Evolutionary conservation across 2,329 filamentous ascomycete species (phyloP).

Genomic region (Colletotrichum limetticola): DNA sequence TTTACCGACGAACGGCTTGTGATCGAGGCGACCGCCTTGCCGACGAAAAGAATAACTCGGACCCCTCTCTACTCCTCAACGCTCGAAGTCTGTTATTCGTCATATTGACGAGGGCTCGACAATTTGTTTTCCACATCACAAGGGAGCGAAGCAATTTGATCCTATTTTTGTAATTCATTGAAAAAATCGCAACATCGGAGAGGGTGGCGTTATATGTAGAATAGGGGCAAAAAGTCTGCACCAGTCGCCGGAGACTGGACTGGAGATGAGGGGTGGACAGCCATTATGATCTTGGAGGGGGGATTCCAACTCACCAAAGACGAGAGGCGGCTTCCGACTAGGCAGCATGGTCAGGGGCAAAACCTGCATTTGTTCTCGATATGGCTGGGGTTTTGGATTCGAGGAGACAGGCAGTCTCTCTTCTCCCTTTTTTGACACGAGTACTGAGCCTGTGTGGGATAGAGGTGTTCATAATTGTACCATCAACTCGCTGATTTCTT

Average conservation of each 20-base stretch:
- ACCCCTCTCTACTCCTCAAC: constrained; percentile 34
- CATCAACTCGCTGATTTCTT: constrained; percentile 2
- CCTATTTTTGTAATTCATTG: constrained; percentile 22
- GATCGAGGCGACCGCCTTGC: not conserved
- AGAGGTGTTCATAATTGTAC: constrained; percentile 32
- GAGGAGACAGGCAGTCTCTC: constrained; percentile 11
- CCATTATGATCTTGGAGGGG: not conserved
- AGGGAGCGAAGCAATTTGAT: not conserved
- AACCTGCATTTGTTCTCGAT: not conserved
- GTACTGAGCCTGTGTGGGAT: constrained; percentile 24
- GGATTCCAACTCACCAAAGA: not conserved
- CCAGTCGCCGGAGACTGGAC: constrained; percentile 3
- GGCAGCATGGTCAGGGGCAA: not conserved
- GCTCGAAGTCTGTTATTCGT: not conserved
- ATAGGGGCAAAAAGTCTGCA: constrained; percentile 18
- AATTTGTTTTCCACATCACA: constrained; percentile 13
- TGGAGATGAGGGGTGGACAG: not conserved
- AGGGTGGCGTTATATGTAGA: constrained; percentile 34
- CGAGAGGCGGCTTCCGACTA: not conserved
- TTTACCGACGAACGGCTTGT: constrained; percentile 3
- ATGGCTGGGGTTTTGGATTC: not conserved
- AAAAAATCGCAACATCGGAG: constrained; percentile 10
- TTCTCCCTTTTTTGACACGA: constrained; percentile 5
- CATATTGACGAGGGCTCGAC: not conserved
- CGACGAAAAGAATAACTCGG: not conserved